A percentile compares a stretch with the other conserved stretches of the same genome.
Evolutionary conservation across 495 filamentous ascomycete species (phyloP).

Genomic region (Xylaria curta): DNA sequence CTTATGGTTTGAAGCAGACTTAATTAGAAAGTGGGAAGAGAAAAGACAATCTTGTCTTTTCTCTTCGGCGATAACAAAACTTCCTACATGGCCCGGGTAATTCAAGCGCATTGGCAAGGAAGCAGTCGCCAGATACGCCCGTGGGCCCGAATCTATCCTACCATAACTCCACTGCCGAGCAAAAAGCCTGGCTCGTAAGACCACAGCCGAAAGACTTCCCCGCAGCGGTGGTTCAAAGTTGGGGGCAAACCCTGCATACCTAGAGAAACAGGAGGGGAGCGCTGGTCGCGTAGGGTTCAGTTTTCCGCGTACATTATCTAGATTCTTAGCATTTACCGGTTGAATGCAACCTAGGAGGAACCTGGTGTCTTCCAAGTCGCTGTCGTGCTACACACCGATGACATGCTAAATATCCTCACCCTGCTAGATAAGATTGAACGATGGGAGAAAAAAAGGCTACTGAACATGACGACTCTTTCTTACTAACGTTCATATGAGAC

Average conservation of each 20-base stretch:
- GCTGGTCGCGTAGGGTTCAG: background rate
- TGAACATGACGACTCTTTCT: background rate
- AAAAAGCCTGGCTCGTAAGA: background rate
- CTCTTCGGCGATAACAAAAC: slow-evolving; percentile 16
- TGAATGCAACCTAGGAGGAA: slow-evolving; percentile 4
- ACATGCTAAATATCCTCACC: background rate
- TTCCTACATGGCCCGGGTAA: slow-evolving; percentile 13
- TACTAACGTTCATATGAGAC: background rate
- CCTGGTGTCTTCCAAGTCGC: background rate
- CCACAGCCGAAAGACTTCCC: slow-evolving; percentile 23
- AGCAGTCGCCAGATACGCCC: background rate
- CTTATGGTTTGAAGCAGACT: background rate
- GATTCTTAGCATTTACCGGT: background rate
- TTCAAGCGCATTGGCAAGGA: background rate
- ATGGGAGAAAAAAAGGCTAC: background rate
- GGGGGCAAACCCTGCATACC: slow-evolving; percentile 7
- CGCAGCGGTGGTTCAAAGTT: slow-evolving; percentile 19
- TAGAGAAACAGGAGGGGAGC: slow-evolving; percentile 10
- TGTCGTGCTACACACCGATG: background rate
- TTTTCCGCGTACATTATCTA: background rate
- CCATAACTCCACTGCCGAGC: slow-evolving; percentile 19
- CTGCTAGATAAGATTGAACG: background rate
- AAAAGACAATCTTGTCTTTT: background rate
- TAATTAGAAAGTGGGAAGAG: background rate
- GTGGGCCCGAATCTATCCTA: background rate